These are phyloP conservation scores for Cryphonectria japonica DNA, from an alignment of 2,329 filamentous ascomycete genomes.

Conservation along the genomic window DNA sequence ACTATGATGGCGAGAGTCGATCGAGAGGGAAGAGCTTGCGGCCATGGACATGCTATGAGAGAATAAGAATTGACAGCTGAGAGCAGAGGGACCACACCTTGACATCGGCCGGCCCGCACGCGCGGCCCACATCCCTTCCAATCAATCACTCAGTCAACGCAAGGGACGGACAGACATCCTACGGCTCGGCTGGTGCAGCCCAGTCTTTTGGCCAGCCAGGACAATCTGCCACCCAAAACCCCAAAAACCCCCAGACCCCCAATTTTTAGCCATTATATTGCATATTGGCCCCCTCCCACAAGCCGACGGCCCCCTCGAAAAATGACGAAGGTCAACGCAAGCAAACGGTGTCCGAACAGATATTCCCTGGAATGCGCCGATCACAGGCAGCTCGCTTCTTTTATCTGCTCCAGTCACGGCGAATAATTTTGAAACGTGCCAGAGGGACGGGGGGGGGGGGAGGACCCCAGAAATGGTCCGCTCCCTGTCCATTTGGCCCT, in stretches of 20 bases:
- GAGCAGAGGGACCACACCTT: neutral
- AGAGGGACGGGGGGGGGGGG: neutral
- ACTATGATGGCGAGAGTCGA: neutral
- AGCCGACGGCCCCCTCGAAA: neutral
- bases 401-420: neutral
- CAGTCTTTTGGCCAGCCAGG: neutral
- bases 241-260: neutral
- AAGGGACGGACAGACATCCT: slow-evolving; percentile 3
- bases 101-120: neutral
- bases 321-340: neutral
- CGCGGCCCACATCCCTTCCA: slow-evolving; percentile 1
- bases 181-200: neutral
- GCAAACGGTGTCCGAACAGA: neutral
- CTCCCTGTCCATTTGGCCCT: neutral
- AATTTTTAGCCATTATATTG: neutral
- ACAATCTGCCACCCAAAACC: neutral
- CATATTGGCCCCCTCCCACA: neutral
- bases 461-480: neutral
- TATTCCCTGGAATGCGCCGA: neutral
- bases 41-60: neutral
- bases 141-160: neutral
- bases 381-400: neutral
- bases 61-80: neutral
- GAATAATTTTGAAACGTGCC: slow-evolving; percentile 1
- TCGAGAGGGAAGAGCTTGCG: neutral